Evolutionary conservation across 306 rosid genomes (phyloP), one percentile per base, ranked within the genome.

Genomic region (Canavalia gladiata): DNA sequence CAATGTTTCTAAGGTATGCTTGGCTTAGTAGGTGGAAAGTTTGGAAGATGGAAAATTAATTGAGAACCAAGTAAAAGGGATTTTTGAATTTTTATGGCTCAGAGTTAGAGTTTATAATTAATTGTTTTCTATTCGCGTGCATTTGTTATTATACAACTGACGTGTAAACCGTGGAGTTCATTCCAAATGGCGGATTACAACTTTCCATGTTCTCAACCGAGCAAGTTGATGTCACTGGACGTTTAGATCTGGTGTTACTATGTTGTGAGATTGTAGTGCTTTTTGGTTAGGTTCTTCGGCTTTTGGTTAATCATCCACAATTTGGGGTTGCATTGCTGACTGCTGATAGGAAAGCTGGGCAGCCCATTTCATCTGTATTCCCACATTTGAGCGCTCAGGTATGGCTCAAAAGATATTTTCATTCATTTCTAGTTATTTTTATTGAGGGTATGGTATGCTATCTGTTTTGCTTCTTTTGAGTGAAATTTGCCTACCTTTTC

Each of bases 311-410:
- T 87, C 99, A 93, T 90, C 99, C 97, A 7, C 91, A 91, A 54
- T 91, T 93, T 74, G 88, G 87, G 68, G 89, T 89, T 87, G 72
- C 94, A 71, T 59, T 95, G 57, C 29, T 95, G 94, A 95, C 97
- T 0, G 97, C 97, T 67, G 97, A 91, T 77, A 89, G 97, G 82
- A 95, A 93, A 86, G 97, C 99, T 79, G 97, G 99, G 47, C 97
- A 90, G 79, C 84, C 97, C 30, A 88, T 95, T 75, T 88, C 93
- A 39, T 90, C 97, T 41, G 99, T 90, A 30, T 95, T 93, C 86
- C 97, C 95, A 64, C 99, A 95, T 88, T 78, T 95, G 69, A 76
- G 81, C 76, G 74, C 91, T 56, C 94, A 81, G 74, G 99, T 95
- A 88, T 80, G 91, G 46, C 11, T 76, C 8, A 7, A 64, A 34